Percentiles rank a stretch among this genome's conserved stretches.
Evolutionary conservation across 768 basidiomycete species (phyloP).

Genomic region (Pleurotus pulmonarius): DNA sequence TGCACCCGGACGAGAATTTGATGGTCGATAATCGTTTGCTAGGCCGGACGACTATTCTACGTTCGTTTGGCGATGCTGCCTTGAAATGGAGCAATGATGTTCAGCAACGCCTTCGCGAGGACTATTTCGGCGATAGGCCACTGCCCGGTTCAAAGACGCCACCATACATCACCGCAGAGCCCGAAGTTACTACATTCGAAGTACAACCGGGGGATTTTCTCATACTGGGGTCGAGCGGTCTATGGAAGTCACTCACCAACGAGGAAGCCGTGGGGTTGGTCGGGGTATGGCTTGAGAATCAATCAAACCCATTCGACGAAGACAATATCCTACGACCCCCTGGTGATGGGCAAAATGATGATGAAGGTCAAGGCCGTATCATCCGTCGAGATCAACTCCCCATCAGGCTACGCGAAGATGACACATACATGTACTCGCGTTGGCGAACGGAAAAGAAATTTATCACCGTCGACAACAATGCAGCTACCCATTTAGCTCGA

Average conservation of each 20-base stretch:
- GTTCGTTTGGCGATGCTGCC: slow-evolving; percentile 40
- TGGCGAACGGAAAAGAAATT: slow-evolving; percentile 37
- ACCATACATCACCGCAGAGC: slow-evolving; percentile 49
- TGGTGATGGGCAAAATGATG: not conserved
- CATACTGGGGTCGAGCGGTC: slow-evolving; percentile 47
- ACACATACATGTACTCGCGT: slow-evolving; percentile 30
- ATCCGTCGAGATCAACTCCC: slow-evolving; percentile 24
- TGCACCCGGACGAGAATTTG: slow-evolving; percentile 26
- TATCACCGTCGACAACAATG: slow-evolving; percentile 37
- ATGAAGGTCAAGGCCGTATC: not conserved
- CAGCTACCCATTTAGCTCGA: slow-evolving; percentile 45
- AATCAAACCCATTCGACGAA: not conserved
- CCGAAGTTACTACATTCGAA: slow-evolving; percentile 41
- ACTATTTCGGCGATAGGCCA: slow-evolving; percentile 29
- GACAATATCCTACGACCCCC: not conserved
- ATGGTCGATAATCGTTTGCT: slow-evolving; percentile 21
- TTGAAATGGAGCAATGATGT: slow-evolving; percentile 38
- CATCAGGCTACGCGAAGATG: slow-evolving; percentile 24
- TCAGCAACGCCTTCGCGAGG: slow-evolving; percentile 29
- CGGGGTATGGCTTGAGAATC: slow-evolving; percentile 39
- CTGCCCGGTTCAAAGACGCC: slow-evolving; percentile 31
- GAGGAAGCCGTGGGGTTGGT: slow-evolving; percentile 54
- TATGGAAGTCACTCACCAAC: slow-evolving; percentile 52
- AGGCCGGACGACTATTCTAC: slow-evolving; percentile 18
- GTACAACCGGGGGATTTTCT: slow-evolving; percentile 48